Evolutionary conservation across 805 yeast genomes (phyloP), one percentile per base, ranked within the genome.

Genomic region (Lachancea waltii): DNA sequence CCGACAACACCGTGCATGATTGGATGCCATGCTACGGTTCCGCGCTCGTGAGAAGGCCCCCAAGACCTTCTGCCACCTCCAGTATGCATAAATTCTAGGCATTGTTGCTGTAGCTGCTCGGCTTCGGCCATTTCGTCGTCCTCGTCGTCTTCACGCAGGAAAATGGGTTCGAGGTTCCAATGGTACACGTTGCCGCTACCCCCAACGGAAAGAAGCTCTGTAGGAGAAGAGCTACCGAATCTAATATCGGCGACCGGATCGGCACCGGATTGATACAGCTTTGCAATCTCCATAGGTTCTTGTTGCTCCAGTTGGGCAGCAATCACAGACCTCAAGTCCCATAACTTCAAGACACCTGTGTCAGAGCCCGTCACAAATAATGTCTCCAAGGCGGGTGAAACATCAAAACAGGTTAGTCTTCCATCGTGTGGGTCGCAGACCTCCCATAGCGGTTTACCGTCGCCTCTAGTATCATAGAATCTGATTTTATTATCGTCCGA

Each of bases 61-160:
- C 38, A 30, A n/a, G 42, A 33, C 29, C 57, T 48, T 43, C 60
- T 50, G 21, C 49, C 48, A 8, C 62, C 62, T n/a, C 60, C 60
- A 1, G 58, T 51, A 31, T 56, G 63, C 22, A 50, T 47, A 30
- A 54, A 57, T 14, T 49, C 42, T 36, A 59, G 38, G 36, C 58
- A 58, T 28, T 49, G 58, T 7, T 51, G 49, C 39, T 56, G 58
- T 29, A 53, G 35, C 29, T 51, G 47, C 38, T 51, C 84, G 11
- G 66, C 61, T 30, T 63, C 67, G 3, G 63, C 74, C 17, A 53
- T 60, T 4, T 64, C 69, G n/a, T 62, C 70, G 13, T 64, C 69
- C 14, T 67, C 74, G 7, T 62, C 70, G 21, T 67, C 71, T 21
- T 65, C 72, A 9, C 32, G 41, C 20, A 69, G 68, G 18, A 59